These are phyloP conservation scores for Fagopyrum esculentum DNA, from an alignment of 148 eudicot species.

Conservation along the genomic window DNA sequence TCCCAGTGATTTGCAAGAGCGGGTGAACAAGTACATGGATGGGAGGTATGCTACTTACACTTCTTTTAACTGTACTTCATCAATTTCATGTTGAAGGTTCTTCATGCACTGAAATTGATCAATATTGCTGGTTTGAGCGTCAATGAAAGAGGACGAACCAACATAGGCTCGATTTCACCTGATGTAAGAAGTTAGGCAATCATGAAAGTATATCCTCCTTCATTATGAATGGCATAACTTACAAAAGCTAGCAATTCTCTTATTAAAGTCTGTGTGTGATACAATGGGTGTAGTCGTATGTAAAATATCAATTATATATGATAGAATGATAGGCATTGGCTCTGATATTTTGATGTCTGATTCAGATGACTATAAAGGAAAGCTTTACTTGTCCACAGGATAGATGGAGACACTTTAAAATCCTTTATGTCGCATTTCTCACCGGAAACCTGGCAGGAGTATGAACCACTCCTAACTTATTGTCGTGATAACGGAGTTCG, in stretches of 20 bases:
- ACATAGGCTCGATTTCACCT: neutral
- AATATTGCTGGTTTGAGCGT: neutral
- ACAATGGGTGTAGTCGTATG: neutral
- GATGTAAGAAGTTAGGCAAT: neutral
- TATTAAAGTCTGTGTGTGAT: neutral
- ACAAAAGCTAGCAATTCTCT: neutral
- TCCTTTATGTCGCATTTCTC: slow-evolving; percentile 73
- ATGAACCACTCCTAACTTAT: slow-evolving; percentile 70
- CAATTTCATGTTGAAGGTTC: no score
- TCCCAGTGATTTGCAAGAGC: slow-evolving; percentile 69
- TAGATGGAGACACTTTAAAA: slow-evolving; percentile 64
- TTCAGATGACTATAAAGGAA: slow-evolving; percentile 15
- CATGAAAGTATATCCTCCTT: neutral
- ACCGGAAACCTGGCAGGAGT: slow-evolving; percentile 87
- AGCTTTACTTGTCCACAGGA: slow-evolving; percentile 48
- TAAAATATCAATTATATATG: neutral
- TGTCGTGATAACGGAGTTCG: slow-evolving; percentile 74
- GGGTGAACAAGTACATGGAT: slow-evolving; percentile 53
- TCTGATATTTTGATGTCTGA: neutral
- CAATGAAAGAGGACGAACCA: neutral
- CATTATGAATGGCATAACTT: neutral
- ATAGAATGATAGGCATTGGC: neutral
- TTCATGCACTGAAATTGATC: neutral
- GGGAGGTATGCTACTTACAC: slow-evolving; percentile 33
- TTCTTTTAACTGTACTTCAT: neutral